Conservation (phyloP, 2,329 filamentous ascomycete genomes). For the Clonostachys solani region DNA sequence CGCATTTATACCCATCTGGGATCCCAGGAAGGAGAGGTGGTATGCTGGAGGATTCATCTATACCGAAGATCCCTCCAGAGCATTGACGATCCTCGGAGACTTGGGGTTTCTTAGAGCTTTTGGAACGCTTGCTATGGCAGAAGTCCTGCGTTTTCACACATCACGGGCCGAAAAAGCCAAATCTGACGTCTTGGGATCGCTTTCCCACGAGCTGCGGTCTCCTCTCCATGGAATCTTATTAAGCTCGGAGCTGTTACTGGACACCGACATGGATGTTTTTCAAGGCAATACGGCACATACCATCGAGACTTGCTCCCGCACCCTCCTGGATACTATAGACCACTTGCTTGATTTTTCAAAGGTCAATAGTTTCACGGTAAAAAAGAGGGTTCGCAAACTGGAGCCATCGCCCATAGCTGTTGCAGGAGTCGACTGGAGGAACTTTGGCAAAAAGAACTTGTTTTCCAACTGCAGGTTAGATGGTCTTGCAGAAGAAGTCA, state of each 20-base stretch:
- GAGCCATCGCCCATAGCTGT: slow-evolving; percentile 7
- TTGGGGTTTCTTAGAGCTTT: slow-evolving; percentile 47
- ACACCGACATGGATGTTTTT: slow-evolving; percentile 40
- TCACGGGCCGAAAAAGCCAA: slow-evolving; percentile 40
- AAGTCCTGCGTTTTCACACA: slow-evolving; percentile 41
- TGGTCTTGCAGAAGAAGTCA: slow-evolving; percentile 36
- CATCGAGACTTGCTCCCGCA: slow-evolving; percentile 43
- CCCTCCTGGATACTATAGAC: slow-evolving; percentile 47
- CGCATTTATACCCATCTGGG: slow-evolving; percentile 43
- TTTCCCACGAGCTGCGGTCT: slow-evolving; percentile 58
- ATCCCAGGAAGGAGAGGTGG: slow-evolving; percentile 37
- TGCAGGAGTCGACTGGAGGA: slow-evolving; percentile 7
- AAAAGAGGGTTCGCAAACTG: slow-evolving; percentile 15
- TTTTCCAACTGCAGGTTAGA: slow-evolving; percentile 28
- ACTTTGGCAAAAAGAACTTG: slow-evolving; percentile 8
- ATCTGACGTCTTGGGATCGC: slow-evolving; percentile 53
- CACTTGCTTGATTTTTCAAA: slow-evolving; percentile 51
- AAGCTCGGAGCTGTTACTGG: slow-evolving; percentile 46
- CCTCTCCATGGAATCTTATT: slow-evolving; percentile 58
- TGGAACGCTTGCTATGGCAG: slow-evolving; percentile 49
- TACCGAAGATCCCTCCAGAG: slow-evolving; percentile 33
- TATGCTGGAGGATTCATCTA: slow-evolving; percentile 45
- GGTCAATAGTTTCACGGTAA: slow-evolving; percentile 32
- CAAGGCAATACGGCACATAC: slow-evolving; percentile 42
- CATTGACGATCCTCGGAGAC: slow-evolving; percentile 40